phyloP scores from a whole-genome alignment of 768 basidiomycete species.

The Trametes cubensis region DNA sequence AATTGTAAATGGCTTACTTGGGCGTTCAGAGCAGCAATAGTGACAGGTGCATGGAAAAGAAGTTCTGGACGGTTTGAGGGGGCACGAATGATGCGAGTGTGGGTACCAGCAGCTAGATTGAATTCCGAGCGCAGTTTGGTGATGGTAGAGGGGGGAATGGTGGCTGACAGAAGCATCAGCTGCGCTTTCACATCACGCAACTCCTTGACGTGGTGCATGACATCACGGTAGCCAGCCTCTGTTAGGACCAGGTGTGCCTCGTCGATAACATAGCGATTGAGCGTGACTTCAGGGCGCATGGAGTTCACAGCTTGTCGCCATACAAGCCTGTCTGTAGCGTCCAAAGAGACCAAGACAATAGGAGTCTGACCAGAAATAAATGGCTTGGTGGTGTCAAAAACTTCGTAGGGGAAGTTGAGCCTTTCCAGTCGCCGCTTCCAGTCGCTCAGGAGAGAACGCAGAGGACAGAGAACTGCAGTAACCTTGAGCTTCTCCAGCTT shows the following conservation, averaged over 20 bases:
- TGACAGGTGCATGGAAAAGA: neutral
- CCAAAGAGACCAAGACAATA: constrained; percentile 6
- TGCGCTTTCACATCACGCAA: neutral
- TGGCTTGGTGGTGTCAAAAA: neutral
- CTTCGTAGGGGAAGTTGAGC: neutral
- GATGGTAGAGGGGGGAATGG: neutral
- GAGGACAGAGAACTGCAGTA: constrained; percentile 6
- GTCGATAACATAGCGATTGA: constrained; percentile 12
- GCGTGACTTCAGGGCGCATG: neutral
- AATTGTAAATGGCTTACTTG: neutral
- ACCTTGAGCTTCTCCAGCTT: constrained; percentile 10
- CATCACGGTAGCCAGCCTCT: neutral
- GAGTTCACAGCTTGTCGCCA: constrained; percentile 2
- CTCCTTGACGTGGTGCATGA: constrained; percentile 12
- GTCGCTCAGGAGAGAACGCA: constrained; percentile 2
- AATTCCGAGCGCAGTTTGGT: neutral
- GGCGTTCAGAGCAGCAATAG: neutral
- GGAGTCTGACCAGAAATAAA: constrained; percentile 6
- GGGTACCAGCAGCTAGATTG: neutral
- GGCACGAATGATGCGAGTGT: constrained; percentile 1
- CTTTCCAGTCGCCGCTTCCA: neutral
- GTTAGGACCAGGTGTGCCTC: constrained; percentile 7
- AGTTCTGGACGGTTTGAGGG: constrained; percentile 8
- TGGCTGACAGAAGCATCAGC: constrained; percentile 12
- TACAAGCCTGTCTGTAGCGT: neutral